Evolutionary conservation across 73 alveolate genomes (phyloP), one percentile per base, ranked within the genome.

Genomic region (Paramecium sexaurelia): DNA sequence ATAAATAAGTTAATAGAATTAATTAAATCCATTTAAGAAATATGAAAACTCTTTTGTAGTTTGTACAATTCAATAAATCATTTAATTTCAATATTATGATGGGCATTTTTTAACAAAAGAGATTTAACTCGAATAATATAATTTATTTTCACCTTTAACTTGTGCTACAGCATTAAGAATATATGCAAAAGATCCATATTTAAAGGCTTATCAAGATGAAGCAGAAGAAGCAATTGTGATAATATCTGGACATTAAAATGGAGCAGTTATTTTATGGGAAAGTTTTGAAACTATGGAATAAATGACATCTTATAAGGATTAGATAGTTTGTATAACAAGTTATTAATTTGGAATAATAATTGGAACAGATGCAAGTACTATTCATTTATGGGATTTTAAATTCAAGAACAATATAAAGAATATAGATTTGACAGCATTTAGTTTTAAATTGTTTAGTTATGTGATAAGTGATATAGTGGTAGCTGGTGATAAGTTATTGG

Each of bases 131-230:
- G 75, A 82, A n/a, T 41, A 88, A 7, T 88, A 68, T 88, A 55
- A 88, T 41, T 68, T 88, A 27, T 43, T 26, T 27, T 61, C 78
- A 17, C 91, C 85, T 26, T 67, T 88, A 13, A 88, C 94, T 5
- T 88, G 94, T 69, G 94, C 94, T 10, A 88, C 94, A 11, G 87
- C 91, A 24, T 61, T 88, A 19, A 75, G 94, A 26, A 88, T 88
- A 5, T 17, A 69, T 13, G 55, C 55, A 27, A 82, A 88, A 17
- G 85, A 88, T 11, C 94, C 94, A 0, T 69, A 88, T 45, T 27
- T 82, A 27, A 88, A 88, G 43, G 67, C 75, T 24, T 68, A 82
- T 68, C 32, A 88, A 15, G 94, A 45, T 67, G 94, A 88, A 41
- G 41, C 75, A 26, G 94, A 88, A 47, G 87, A 88, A n/a, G 73